Conservation (phyloP, 371 early-diverging fungal genomes). For the Syncephalastrum contaminatum region DNA sequence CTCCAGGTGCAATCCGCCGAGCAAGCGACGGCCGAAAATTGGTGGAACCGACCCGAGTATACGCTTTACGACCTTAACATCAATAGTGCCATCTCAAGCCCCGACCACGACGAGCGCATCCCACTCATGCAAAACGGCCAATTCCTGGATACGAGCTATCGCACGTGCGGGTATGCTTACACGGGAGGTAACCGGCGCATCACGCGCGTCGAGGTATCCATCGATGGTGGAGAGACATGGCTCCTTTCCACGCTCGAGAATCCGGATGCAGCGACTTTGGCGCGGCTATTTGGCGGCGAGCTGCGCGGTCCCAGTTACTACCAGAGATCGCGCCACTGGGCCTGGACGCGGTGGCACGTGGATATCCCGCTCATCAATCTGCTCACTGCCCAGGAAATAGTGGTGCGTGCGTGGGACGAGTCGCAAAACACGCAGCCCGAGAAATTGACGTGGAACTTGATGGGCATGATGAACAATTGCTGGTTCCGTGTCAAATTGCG, state of each 20-base stretch:
- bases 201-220: conserved; percentile 76
- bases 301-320: conserved; percentile 20
- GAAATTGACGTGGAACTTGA: conserved; percentile 75
- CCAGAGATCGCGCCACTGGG: conserved; percentile 54
- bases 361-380: conserved; percentile 47
- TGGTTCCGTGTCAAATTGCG: conserved; percentile 62
- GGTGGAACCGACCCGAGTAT: conserved; percentile 61
- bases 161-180: conserved; percentile 73
- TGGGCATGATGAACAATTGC: conserved; percentile 84
- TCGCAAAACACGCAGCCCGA: conserved; percentile 74
- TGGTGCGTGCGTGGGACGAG: conserved; percentile 75
- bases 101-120: conserved; percentile 45
- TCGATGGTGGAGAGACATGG: conserved; percentile 83
- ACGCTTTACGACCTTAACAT: conserved; percentile 73
- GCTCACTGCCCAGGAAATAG: conserved; percentile 51
- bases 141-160: conserved; percentile 29
- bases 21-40: conserved; percentile 45
- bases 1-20: conserved; percentile 47
- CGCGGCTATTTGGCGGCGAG: conserved; percentile 12
- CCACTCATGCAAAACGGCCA: conserved; percentile 25
- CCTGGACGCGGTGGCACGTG: conserved; percentile 72
- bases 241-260: conserved; percentile 43
- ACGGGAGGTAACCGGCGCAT: conserved; percentile 73
- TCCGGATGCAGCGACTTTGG: conserved; percentile 31
- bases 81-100: conserved; percentile 56